phyloP scores from a whole-genome alignment of 805 yeast species.

The Cyberlindnera petersonii region DNA sequence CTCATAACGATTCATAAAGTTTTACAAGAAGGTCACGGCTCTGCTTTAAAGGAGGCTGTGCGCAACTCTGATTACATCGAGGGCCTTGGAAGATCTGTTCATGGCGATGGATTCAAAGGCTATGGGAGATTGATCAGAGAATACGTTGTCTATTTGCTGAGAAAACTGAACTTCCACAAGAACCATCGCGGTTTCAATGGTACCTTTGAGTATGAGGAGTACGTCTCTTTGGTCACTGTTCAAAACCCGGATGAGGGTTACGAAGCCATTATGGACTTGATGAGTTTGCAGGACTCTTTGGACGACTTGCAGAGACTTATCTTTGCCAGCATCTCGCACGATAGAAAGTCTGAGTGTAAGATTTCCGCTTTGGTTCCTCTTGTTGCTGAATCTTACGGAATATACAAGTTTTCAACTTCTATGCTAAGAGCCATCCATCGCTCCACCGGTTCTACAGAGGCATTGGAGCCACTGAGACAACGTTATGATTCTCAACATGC shows the following conservation, averaged over 20 bases:
- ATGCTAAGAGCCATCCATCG: slow-evolving; percentile 87
- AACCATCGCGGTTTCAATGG: slow-evolving; percentile 90
- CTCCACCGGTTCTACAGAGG: slow-evolving; percentile 69
- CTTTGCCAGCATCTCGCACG: slow-evolving; percentile 64
- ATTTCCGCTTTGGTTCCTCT: slow-evolving; percentile 86
- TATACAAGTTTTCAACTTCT: slow-evolving; percentile 80
- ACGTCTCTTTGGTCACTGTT: slow-evolving; percentile 78
- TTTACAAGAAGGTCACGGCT: slow-evolving; percentile 96
- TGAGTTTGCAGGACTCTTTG: slow-evolving; percentile 79
- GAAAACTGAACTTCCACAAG: slow-evolving; percentile 78
- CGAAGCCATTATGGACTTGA: slow-evolving; percentile 79
- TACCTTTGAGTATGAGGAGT: slow-evolving; percentile 93
- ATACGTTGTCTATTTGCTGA: slow-evolving; percentile 64
- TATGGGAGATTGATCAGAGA: slow-evolving; percentile 75
- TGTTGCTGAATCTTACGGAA: slow-evolving; percentile 89
- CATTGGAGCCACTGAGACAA: slow-evolving; percentile 67
- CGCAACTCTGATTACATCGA: slow-evolving; percentile 74
- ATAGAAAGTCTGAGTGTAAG: slow-evolving; percentile 65
- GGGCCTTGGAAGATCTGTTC: slow-evolving; percentile 56
- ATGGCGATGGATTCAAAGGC: slow-evolving; percentile 40
- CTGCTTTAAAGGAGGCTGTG: slow-evolving; percentile 75
- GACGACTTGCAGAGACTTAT: slow-evolving; percentile 74
- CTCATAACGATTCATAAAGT: slow-evolving; percentile 85
- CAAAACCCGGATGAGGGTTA: slow-evolving; percentile 95
- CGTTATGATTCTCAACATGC: slow-evolving; percentile 59